Conservation (phyloP, 129 eudicot genomes). For the Chrysanthemum lavandulifolium region DNA sequence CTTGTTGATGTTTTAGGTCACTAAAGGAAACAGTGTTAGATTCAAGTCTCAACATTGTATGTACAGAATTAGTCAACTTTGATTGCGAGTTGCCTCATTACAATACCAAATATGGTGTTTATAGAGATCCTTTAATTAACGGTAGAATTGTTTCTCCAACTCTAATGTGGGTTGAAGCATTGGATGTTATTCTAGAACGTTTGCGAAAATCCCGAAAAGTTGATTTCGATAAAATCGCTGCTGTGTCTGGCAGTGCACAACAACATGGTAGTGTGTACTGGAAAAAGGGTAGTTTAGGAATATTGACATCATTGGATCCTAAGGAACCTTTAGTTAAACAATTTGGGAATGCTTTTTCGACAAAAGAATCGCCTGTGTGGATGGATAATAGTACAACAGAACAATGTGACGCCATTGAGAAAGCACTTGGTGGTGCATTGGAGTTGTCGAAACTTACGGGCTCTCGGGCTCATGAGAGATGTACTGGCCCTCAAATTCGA, state of each 20-base stretch:
- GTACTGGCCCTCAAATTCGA: conserved; percentile 69
- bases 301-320: conserved; percentile 51
- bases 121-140: conserved; percentile 45
- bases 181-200: conserved; percentile 49
- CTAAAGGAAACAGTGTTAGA: conserved; percentile 66
- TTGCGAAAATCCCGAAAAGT: conserved; percentile 32
- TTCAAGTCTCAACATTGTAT: conserved; percentile 49
- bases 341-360: conserved; percentile 50
- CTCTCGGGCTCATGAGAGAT: conserved; percentile 69
- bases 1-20: conserved; percentile 42
- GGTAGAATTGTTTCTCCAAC: conserved; percentile 69
- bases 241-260: conserved; percentile 74
- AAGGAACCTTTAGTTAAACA: conserved; percentile 48
- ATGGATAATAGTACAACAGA: conserved; percentile 75
- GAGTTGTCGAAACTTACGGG: conserved; percentile 64
- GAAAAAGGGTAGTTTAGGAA: conserved; percentile 49
- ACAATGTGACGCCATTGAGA: conserved; percentile 60
- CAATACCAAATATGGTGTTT: conserved; percentile 73
- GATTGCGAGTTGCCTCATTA: conserved; percentile 65
- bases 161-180: conserved; percentile 75
- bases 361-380: conserved; percentile 67
- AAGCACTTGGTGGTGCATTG: conserved; percentile 65
- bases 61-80: conserved; percentile 45
- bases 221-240: conserved; percentile 49
- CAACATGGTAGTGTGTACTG: conserved; percentile 83